Percentiles rank a stretch among this genome's conserved stretches.
Conservation (phyloP, 2,329 filamentous ascomycete genomes). For the Lachnum nothofagi region DNA sequence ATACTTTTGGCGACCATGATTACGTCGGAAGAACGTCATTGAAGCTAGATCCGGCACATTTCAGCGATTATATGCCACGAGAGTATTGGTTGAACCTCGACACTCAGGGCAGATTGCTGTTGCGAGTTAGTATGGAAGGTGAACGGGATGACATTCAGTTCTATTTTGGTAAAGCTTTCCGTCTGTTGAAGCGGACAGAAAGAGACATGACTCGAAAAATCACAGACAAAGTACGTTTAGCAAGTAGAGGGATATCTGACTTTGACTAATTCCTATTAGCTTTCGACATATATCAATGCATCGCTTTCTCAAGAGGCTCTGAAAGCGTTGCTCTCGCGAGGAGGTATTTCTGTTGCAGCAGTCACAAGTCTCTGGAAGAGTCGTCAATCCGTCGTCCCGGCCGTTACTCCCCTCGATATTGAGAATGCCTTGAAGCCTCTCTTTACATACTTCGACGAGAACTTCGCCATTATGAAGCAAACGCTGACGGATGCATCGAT, state of each 20-base stretch:
- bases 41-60: conserved; percentile 96
- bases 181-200: conserved; percentile 90
- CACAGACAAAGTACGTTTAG: conserved; percentile 75
- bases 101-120: conserved; percentile 81
- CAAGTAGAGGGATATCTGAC: no score
- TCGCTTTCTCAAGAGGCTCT: conserved; percentile 81
- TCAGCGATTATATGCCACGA: conserved; percentile 88
- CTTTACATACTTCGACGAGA: conserved; percentile 94
- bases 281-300: conserved; percentile 87
- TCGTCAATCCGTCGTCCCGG: conserved; percentile 49
- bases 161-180: conserved; percentile 95
- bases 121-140: conserved; percentile 96
- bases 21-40: conserved; percentile 95
- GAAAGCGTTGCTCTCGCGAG: conserved; percentile 64
- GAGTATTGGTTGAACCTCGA: conserved; percentile 98
- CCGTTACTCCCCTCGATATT: conserved; percentile 66
- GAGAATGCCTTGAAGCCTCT: conserved; percentile 77
- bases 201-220: conserved; percentile 97
- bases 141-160: conserved; percentile 98
- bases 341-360: conserved; percentile 62
- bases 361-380: conserved; percentile 67
- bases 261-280: conserved; percentile 42
- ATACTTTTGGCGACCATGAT: conserved; percentile 94
- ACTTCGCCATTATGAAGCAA: conserved; percentile 98
- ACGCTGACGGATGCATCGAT: conserved; percentile 93